Base-by-base conservation (phyloP, 2,329 filamentous ascomycete species). In the Alternaria atra region DNA sequence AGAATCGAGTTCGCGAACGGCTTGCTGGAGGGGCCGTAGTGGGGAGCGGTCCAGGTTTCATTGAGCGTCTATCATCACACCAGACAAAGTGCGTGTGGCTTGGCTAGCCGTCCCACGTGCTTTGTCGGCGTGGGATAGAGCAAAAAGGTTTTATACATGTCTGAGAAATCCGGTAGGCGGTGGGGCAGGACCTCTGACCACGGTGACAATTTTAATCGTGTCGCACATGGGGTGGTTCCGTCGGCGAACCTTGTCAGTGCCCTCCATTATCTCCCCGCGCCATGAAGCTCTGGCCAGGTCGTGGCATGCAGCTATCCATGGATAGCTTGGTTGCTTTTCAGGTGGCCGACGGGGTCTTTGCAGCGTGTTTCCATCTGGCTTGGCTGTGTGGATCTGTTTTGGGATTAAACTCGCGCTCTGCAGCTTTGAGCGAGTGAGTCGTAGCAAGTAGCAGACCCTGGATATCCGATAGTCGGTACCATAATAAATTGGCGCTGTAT, bases 271-370 rank as follows among this genome's bases (percentile, higher is more conserved):
- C 64, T 58, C 53, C 61, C 63, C 63, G 60, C 63, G 61, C 55
- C 32, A 44, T 47, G 63, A 63, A 75, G 73, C 73, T 74, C 66
- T 67, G 61, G 64, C 70, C 70, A 63, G 58, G 60, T 60, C 43
- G 59, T 61, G 65, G 64, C 62, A 66, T 64, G 61, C 61, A 55
- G 55, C 58, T 48, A 43, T 40, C 57, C 53, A 52, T 30, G 23
- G 23, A 17, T 48, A 63, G 65, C 64, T 66, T 64, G 60, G 55
- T 71, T 74, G 68, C 67, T 74, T 71, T 74, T 72, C 58, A 48
- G 44, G 39, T 50, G 62, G 69, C 63, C 66, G 64, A 64, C 64
- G 67, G 64, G 57, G 42, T 61, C 58, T 55, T 52, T 52, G 34
- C 53, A 55, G 40, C 55, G 58, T 60, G 65, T 66, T 68, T 64